Evolutionary conservation across 306 rosid species (phyloP).

Genomic region (Begonia peltatifolia): DNA sequence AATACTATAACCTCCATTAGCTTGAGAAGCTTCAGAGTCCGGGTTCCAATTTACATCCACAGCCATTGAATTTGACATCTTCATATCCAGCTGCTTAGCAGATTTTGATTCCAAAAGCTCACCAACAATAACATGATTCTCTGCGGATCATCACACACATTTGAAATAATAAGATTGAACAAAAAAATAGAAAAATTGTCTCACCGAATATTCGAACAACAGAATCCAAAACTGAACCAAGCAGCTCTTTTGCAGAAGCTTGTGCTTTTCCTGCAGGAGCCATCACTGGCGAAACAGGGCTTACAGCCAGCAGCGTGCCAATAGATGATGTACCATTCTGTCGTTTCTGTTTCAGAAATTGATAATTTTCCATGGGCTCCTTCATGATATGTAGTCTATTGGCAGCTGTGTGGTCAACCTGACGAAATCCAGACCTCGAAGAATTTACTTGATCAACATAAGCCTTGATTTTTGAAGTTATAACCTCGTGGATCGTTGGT

Average conservation of each 20-base stretch:
- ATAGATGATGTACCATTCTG: conserved; percentile 70
- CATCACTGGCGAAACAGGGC: conserved; percentile 97
- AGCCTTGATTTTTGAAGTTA: conserved; percentile 76
- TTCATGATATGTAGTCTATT: conserved; percentile 54
- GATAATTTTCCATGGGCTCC: conserved; percentile 75
- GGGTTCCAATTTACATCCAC: conserved; percentile 56
- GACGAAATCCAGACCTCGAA: conserved; percentile 49
- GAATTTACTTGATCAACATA: conserved; percentile 57
- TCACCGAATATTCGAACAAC: conserved; percentile 78
- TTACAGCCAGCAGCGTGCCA: conserved; percentile 74
- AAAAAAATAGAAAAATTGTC: conserved; percentile 13
- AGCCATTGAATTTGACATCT: conserved; percentile 61
- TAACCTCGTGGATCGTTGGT: conserved; percentile 78
- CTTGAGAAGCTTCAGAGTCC: conserved; percentile 85
- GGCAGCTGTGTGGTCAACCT: conserved; percentile 31
- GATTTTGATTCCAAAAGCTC: conserved; percentile 81
- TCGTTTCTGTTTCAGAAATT: conserved; percentile 71
- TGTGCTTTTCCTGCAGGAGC: conserved; percentile 92
- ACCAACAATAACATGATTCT: conserved; percentile 90
- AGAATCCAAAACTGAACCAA: conserved; percentile 75
- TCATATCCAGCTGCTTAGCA: conserved; percentile 47
- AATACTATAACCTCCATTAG: conserved; percentile 87
- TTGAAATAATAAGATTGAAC: neutral
- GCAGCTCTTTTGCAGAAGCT: conserved; percentile 70
- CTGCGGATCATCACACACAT: conserved; percentile 23